Percentiles rank a stretch among this genome's conserved stretches.
phyloP scores from a whole-genome alignment of 345 rosid genomes.

The Murraya paniculata region DNA sequence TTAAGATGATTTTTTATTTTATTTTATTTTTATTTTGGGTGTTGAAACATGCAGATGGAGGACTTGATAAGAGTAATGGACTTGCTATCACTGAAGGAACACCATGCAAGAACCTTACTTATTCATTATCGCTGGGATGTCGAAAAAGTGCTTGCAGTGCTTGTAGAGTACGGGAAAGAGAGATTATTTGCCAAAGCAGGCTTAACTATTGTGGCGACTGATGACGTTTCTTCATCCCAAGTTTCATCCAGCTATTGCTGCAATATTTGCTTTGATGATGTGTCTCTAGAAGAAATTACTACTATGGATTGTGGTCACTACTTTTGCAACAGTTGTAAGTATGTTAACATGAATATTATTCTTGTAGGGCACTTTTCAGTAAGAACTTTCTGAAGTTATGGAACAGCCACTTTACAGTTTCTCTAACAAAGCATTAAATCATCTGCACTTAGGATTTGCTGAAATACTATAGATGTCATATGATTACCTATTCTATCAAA shows the following conservation, averaged over 20 bases:
- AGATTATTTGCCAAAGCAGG: slow-evolving; percentile 33
- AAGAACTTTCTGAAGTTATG: not conserved
- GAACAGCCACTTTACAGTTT: not conserved
- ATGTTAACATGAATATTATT: not conserved
- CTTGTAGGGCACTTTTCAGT: not conserved
- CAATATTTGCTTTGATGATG: slow-evolving; percentile 38
- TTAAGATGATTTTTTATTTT: not conserved
- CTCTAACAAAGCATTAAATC: not conserved
- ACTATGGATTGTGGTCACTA: slow-evolving; percentile 43
- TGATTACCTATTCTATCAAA: not conserved
- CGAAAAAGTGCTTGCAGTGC: slow-evolving; percentile 28
- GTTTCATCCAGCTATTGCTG: slow-evolving; percentile 17
- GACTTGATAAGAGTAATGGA: slow-evolving; percentile 49
- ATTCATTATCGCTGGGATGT: slow-evolving; percentile 43
- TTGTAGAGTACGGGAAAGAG: slow-evolving; percentile 37
- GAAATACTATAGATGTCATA: not conserved
- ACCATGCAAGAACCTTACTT: slow-evolving; percentile 36
- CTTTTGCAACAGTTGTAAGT: slow-evolving; percentile 48
- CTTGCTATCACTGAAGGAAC: slow-evolving; percentile 38
- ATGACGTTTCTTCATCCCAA: not conserved
- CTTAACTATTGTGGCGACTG: slow-evolving; percentile 16
- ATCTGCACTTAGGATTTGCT: not conserved
- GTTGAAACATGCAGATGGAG: slow-evolving; percentile 35
- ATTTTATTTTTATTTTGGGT: not conserved
- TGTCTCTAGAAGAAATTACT: slow-evolving; percentile 23